Conservation (phyloP, 768 basidiomycete species). For the Mycena galopus region DNA sequence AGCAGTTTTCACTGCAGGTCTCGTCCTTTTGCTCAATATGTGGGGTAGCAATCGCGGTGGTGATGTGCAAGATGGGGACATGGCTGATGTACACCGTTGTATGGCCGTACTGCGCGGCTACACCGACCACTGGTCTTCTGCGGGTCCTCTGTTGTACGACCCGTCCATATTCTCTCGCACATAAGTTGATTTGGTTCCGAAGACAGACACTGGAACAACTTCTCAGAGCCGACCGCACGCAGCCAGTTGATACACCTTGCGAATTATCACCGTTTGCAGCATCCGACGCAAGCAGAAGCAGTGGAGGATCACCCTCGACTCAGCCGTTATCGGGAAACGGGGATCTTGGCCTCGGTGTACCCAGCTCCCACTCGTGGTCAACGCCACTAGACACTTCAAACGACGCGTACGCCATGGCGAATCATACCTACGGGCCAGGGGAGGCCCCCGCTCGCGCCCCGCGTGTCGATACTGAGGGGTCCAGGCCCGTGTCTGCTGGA, state of each 20-base stretch:
- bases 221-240: constrained; percentile 10
- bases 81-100: constrained; percentile 22
- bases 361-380: background rate
- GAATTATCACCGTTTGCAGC: background rate
- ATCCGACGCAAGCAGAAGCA: background rate
- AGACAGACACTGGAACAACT: constrained; percentile 26
- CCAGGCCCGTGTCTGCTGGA: too few species aligned
- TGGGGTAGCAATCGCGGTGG: constrained; percentile 12
- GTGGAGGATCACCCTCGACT: background rate
- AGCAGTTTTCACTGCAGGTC: constrained; percentile 26
- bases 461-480: background rate
- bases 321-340: background rate
- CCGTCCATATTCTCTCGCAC: background rate
- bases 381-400: background rate
- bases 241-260: background rate
- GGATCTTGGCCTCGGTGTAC: background rate
- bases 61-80: background rate
- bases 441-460: constrained; percentile 14
- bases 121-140: constrained; percentile 9
- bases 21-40: constrained; percentile 30
- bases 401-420: background rate
- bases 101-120: background rate
- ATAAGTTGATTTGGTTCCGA: background rate
- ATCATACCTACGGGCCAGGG: background rate
- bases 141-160: background rate